Conservation (phyloP, 192 early-diverging fungal genomes). For the Pecoramyces ruminantium region DNA sequence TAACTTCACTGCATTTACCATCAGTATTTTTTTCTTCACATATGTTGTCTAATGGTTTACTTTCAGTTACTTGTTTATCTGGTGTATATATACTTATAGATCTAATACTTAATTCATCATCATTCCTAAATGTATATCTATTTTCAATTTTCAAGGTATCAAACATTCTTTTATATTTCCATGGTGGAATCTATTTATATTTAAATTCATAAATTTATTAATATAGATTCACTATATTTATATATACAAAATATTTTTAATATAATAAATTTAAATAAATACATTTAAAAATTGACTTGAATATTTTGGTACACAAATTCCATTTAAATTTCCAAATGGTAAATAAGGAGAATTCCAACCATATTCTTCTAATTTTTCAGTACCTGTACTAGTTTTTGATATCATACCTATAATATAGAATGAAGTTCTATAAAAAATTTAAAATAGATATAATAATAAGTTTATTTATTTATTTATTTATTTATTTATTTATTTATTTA, state of each 20-base stretch:
- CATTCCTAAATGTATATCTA: too few species aligned
- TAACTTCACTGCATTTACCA: too few species aligned
- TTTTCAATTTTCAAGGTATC: too few species aligned
- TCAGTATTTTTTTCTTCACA: too few species aligned
- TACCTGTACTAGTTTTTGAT: slow-evolving; percentile 45
- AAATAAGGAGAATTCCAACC: slow-evolving; percentile 56
- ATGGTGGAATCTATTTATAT: slow-evolving; percentile 13
- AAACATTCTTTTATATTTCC: slow-evolving; percentile 12
- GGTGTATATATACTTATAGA: too few species aligned
- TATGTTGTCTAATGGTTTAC: too few species aligned
- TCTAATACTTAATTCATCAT: too few species aligned
- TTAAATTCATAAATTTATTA: background rate
- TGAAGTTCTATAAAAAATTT: slow-evolving; percentile 31
- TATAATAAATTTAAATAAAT: background rate
- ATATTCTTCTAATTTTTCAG: slow-evolving; percentile 49
- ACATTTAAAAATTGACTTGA: slow-evolving; percentile 41
- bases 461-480: background rate
- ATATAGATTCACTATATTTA: too few species aligned
- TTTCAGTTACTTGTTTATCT: too few species aligned
- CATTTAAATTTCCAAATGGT: slow-evolving; percentile 22
- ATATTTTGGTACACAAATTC: slow-evolving; percentile 49
- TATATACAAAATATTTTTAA: too few species aligned
- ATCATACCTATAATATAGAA: slow-evolving; percentile 57
- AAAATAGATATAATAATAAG: background rate
- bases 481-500: too few species aligned